Conservation (phyloP, 805 yeast species). For the Candida vaughaniae region DNA sequence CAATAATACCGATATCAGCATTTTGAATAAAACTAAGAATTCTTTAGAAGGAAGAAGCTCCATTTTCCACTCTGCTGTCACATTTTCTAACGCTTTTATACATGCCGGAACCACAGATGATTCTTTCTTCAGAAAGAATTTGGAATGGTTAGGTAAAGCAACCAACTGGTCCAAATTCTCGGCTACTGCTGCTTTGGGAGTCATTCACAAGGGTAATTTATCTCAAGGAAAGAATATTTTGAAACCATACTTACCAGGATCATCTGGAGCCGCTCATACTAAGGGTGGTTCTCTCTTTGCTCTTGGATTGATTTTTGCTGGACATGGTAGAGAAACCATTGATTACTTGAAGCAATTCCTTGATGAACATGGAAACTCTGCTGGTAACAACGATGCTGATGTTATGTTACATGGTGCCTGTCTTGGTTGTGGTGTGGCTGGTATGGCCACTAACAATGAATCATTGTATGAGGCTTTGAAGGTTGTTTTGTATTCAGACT, state of each 20-base stretch:
- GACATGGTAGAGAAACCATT: slow-evolving; percentile 87
- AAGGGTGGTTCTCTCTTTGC: slow-evolving; percentile 96
- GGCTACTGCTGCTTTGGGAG: slow-evolving; percentile 97
- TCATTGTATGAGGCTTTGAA: slow-evolving; percentile 78
- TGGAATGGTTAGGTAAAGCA: slow-evolving; percentile 97
- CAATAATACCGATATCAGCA: slow-evolving; percentile 80
- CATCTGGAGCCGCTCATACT: slow-evolving; percentile 77
- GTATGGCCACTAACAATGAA: slow-evolving; percentile 83
- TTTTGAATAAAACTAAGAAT: slow-evolving; percentile 78
- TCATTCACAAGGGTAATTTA: slow-evolving; percentile 91
- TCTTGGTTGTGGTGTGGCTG: slow-evolving; percentile 93
- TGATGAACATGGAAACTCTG: slow-evolving; percentile 61
- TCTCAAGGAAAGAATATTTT: slow-evolving; percentile 85
- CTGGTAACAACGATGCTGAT: slow-evolving; percentile 70
- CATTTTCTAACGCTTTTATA: slow-evolving; percentile 91
- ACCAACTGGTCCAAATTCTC: slow-evolving; percentile 97
- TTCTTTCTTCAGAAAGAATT: slow-evolving; percentile 81
- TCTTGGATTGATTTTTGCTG: slow-evolving; percentile 90
- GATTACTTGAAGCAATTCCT: slow-evolving; percentile 74
- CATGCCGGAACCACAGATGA: slow-evolving; percentile 97
- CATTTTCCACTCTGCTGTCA: slow-evolving; percentile 91
- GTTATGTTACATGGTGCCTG: slow-evolving; percentile 94
- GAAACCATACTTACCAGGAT: slow-evolving; percentile 88
- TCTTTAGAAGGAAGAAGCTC: slow-evolving; percentile 89
- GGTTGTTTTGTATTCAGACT: slow-evolving; percentile 81